Base-by-base conservation (phyloP, 306 rosid genomes). In the Carpinus fangiana region DNA sequence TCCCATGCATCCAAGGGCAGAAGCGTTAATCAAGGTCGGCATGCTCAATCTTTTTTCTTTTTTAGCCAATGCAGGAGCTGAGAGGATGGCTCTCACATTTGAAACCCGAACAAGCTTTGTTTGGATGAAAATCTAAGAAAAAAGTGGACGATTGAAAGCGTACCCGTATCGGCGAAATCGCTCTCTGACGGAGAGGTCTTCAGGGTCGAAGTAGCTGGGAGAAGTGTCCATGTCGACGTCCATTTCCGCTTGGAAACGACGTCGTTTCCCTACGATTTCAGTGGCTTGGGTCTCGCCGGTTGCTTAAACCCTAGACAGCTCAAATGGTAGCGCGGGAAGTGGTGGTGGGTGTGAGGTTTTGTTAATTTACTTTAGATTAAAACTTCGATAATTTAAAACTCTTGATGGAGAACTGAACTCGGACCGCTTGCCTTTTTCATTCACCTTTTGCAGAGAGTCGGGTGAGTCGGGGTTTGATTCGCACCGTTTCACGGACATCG, bases 151-250 rank as follows among this genome's bases (percentile, higher is more conserved):
- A 28, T 60, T 10, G 59, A 66, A 75, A 12, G 17, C 72, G 54
- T 75, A 93, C 98, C 98, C 85, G 87, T 88, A 94, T 80, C 98
- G 87, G 72, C 97, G 98, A 76, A 77, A 91, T 76, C 78, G 83
- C 75, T 90, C 89, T 51, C 98, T 81, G 45, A 74, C 56, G n/a
- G 89, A 41, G 84, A 88, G 97, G 78, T 94, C 88, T 36, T 86
- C 87, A 0, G 97, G 98, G 46, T 94, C 95, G 85, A 90, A 89
- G 80, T 53, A 74, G 81, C 69, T 72, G 5, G 94, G 92, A 76
- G 91, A 88, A 76, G 91, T 46, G 50, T 88, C 93, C 96, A 91
- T 91, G 64, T 85, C 90, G 18, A 73, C 79, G 54, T 90, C 96
- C 96, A 87, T 90, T 13, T 45, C 65, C 2, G 74, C 34, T 50